Evolutionary conservation across 352 stramenopile genomes (phyloP).

Genomic region (Phytophthora sp.): DNA sequence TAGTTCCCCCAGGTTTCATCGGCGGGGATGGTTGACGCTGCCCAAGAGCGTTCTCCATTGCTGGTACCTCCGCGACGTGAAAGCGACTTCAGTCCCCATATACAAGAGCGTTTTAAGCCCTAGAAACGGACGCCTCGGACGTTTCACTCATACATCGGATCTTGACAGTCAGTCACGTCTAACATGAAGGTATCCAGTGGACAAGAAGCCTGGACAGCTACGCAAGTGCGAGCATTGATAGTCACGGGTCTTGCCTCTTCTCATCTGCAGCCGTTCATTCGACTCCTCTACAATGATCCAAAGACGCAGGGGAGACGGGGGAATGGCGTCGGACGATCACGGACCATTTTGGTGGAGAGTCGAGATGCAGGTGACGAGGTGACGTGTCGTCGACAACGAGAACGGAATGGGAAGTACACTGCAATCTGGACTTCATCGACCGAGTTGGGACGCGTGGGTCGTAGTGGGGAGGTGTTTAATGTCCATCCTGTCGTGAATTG

Average conservation of each 20-base stretch:
- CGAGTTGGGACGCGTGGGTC: not conserved
- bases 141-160: slow-evolving; percentile 30
- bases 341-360: slow-evolving; percentile 28
- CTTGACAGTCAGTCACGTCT: slow-evolving; percentile 8
- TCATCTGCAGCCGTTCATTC: slow-evolving; percentile 53
- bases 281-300: slow-evolving; percentile 53
- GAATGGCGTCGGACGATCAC: slow-evolving; percentile 2
- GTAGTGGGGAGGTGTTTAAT: slow-evolving; percentile 22
- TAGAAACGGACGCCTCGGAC: slow-evolving; percentile 28
- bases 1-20: slow-evolving; percentile 6
- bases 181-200: slow-evolving; percentile 7
- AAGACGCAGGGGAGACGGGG: too few relatives aligned
- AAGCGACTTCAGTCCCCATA: too few relatives aligned
- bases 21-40: slow-evolving; percentile 23
- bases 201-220: slow-evolving; percentile 30
- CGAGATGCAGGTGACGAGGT: slow-evolving; percentile 14
- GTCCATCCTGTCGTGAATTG: slow-evolving; percentile 44
- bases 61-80: not conserved
- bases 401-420: slow-evolving; percentile 49
- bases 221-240: slow-evolving; percentile 38
- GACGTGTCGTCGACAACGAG: slow-evolving; percentile 28
- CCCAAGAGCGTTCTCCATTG: slow-evolving; percentile 29
- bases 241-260: slow-evolving; percentile 50
- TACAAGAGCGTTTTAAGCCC: not conserved
- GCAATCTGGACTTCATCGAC: slow-evolving; percentile 33